Evolutionary conservation across 257 asterid genomes (phyloP), one percentile per base, ranked within the genome.

Genomic region (Solanum appendiculatum): DNA sequence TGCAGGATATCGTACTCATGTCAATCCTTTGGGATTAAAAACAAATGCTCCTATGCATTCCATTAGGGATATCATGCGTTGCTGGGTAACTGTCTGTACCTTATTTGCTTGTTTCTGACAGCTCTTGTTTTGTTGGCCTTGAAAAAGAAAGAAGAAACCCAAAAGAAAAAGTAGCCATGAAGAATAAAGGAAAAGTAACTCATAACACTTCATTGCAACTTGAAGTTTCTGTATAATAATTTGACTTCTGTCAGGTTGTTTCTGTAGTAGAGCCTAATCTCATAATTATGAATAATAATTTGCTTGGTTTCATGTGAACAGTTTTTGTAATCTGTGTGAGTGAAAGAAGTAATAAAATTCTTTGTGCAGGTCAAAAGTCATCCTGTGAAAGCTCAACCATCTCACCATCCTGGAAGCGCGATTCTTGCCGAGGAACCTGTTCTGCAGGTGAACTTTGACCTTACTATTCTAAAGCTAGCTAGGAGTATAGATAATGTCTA

Each of bases 51-150:
- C 98, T 27, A 97, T 97, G 99, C 92, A 97, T 56, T 95, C 93
- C 70, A 91, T 97, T 74, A 95, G 98, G 99, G 99, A 97, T 90
- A 94, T 97, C n/a, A 95, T 97, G 99, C 96, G 98, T 42, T 97
- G 98, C 88, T 97, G 99, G 99, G 99, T 97, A 91, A 89, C 93
- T 74, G 86, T 72, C n/a, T n/a, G n/a, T n/a, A 15, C 5, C 54
- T n/a, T 31, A 10, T 89, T 48, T 73, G 31, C 51, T 73, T 73
- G 18, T 73, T 73, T 73, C 29, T 11, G 51, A 20, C 82, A 73
- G 51, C 82, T 73, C 82, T 34, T 73, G 48, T 73, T 34, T 73
- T 27, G 23, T 73, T 74, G 23, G 54, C 82, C 82, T 74, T 74
- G 25, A 37, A 74, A 21, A 74, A 2, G 11, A 37, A 23, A 20